These are phyloP conservation scores for Apiospora koreana DNA, from an alignment of 2,329 filamentous ascomycete species.

Conservation along the genomic window DNA sequence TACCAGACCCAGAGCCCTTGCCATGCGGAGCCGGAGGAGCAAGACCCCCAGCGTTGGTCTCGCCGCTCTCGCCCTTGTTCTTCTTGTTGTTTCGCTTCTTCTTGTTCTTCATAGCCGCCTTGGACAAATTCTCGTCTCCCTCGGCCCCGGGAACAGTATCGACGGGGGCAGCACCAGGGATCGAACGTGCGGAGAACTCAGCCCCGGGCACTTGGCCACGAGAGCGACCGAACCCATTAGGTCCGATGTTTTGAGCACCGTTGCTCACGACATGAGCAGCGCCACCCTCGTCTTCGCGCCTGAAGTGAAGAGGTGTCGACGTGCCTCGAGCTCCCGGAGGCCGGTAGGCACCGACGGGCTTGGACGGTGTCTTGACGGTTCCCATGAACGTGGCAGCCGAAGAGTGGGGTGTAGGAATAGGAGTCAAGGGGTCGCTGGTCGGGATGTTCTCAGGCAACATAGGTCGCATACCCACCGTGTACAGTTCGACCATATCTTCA, in stretches of 20 bases:
- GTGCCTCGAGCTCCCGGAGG: constrained; percentile 91
- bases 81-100: constrained; percentile 96
- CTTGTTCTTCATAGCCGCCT: constrained; percentile 92
- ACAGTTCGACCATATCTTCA: constrained; percentile 91
- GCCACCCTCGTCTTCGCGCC: constrained; percentile 95
- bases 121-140: constrained; percentile 76
- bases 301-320: constrained; percentile 89
- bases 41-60: constrained; percentile 46
- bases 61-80: constrained; percentile 68
- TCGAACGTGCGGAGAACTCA: constrained; percentile 62
- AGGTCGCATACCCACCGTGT: constrained; percentile 87
- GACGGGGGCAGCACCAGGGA: constrained; percentile 68
- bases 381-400: constrained; percentile 82
- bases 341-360: constrained; percentile 95
- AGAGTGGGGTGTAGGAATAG: constrained; percentile 75
- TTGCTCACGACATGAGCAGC: constrained; percentile 82
- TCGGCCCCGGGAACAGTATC: constrained; percentile 56
- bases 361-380: constrained; percentile 90
- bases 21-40: constrained; percentile 46
- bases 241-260: constrained; percentile 66
- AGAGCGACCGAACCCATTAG: constrained; percentile 78
- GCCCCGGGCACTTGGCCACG: constrained; percentile 86
- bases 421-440: constrained; percentile 69
- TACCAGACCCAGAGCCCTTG: constrained; percentile 43
- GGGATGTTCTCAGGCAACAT: constrained; percentile 61